Percentiles rank a stretch among this genome's conserved stretches.
Conservation (phyloP, 225 moss, liverwort and hornwort species). For the Marchantia paleacea region DNA sequence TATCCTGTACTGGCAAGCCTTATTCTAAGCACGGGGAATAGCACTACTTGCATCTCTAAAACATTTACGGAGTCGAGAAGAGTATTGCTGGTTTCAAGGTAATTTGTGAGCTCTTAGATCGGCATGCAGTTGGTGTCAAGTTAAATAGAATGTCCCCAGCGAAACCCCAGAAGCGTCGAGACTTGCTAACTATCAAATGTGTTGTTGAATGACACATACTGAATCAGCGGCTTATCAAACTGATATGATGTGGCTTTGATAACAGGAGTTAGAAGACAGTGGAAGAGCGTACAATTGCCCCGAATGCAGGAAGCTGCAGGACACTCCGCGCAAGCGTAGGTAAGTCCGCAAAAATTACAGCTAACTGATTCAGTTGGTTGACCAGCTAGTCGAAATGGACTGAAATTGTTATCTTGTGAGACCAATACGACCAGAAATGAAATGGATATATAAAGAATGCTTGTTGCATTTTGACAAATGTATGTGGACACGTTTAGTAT, state of each 20-base stretch:
- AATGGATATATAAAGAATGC: too few relatives aligned
- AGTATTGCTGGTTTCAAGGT: not conserved
- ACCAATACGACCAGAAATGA: too few relatives aligned
- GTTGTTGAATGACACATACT: not conserved
- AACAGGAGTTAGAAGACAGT: conserved; percentile 83
- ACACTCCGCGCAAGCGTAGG: conserved; percentile 64
- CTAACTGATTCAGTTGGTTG: too few relatives aligned
- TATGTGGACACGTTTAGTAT: too few relatives aligned
- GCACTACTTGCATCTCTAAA: not conserved
- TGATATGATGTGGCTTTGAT: not conserved
- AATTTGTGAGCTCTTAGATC: not conserved
- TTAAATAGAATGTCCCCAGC: too few relatives aligned
- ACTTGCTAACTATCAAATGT: not conserved
- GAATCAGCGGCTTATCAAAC: not conserved
- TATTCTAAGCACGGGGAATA: not conserved
- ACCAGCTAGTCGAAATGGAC: too few relatives aligned
- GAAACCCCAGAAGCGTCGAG: too few relatives aligned
- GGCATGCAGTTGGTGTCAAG: not conserved
- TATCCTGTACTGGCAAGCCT: not conserved
- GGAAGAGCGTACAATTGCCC: conserved; percentile 89
- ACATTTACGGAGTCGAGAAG: not conserved
- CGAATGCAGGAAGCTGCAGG: conserved; percentile 79
- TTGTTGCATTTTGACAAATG: too few relatives aligned
- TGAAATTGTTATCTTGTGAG: too few relatives aligned
- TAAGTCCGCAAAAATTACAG: not conserved